Percentiles rank a stretch among this genome's conserved stretches.
These are phyloP conservation scores for Saccharomycopsis microspora DNA, from an alignment of 805 yeast genomes.

Conservation along the genomic window DNA sequence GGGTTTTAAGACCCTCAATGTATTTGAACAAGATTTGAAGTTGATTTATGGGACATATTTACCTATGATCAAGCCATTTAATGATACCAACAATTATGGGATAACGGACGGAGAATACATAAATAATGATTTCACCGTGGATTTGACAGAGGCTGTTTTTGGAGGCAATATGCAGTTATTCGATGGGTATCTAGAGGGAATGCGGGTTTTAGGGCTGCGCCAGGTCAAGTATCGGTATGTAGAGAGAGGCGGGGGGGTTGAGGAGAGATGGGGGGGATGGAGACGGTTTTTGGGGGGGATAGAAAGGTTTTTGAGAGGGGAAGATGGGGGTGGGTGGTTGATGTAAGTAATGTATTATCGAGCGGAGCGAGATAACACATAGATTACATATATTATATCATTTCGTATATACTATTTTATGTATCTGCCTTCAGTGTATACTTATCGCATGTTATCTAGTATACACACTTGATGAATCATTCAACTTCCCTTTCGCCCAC, in stretches of 20 bases:
- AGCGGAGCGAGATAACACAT: not conserved
- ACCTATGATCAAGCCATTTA: slow-evolving; percentile 22
- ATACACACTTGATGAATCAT: too few species aligned
- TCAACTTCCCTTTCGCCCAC: too few species aligned
- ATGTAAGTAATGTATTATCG: slow-evolving; percentile 1
- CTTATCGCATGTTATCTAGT: too few species aligned
- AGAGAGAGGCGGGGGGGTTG: not conserved
- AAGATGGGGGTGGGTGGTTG: slow-evolving; percentile 15
- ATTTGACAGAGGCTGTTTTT: not conserved
- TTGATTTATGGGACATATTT: slow-evolving; percentile 20
- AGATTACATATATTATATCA: too few species aligned
- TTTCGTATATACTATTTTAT: too few species aligned
- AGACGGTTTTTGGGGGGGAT: slow-evolving; percentile 1
- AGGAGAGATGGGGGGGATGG: slow-evolving; percentile 6
- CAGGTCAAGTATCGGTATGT: too few species aligned
- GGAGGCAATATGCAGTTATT: too few species aligned
- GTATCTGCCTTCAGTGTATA: too few species aligned
- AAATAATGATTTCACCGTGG: slow-evolving; percentile 6
- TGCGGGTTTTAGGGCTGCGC: too few species aligned
- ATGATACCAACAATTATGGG: slow-evolving; percentile 15
- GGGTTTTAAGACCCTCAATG: slow-evolving; percentile 15
- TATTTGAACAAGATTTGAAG: not conserved
- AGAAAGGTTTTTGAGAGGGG: slow-evolving; percentile 4
- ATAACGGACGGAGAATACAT: slow-evolving; percentile 9
- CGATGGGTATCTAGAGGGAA: too few species aligned